Evolutionary conservation across 176 grass and related monocot species (phyloP).

Genomic region (Melocanna baccifera): DNA sequence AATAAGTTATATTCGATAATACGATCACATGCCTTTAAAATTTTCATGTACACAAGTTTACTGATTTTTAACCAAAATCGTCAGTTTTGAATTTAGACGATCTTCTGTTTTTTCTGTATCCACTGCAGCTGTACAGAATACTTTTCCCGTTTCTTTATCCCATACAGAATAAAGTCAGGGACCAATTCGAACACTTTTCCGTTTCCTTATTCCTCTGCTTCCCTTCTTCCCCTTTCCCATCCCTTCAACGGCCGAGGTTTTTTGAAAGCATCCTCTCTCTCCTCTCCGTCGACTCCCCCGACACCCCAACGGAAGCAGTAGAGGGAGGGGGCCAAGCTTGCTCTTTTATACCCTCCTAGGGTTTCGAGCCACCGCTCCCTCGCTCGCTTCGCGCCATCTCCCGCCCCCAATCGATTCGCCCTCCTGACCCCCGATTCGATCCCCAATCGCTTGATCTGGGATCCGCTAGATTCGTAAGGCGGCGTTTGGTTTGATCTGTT

Average conservation of each 20-base stretch:
- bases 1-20: background rate
- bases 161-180: background rate
- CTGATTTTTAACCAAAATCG: background rate
- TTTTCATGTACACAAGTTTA: background rate
- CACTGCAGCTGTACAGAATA: background rate
- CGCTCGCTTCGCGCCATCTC: conserved; percentile 40
- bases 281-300: background rate
- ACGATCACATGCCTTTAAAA: background rate
- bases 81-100: background rate
- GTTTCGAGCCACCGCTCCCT: conserved; percentile 47
- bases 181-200: background rate
- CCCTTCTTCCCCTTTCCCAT: background rate
- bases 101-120: background rate
- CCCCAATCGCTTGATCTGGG: conserved; percentile 44
- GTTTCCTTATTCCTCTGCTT: background rate
- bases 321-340: conserved; percentile 36
- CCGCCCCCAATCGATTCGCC: conserved; percentile 31
- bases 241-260: conserved; percentile 90
- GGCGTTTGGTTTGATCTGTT: conserved; percentile 43
- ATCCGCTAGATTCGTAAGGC: conserved; percentile 45
- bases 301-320: background rate
- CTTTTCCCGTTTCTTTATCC: background rate
- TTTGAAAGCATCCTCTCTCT: conserved; percentile 31
- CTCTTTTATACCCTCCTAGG: conserved; percentile 69
- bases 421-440: conserved; percentile 26